Evolutionary conservation across 106 monocot genomes (phyloP).

Genomic region (Dendrobium officinale): DNA sequence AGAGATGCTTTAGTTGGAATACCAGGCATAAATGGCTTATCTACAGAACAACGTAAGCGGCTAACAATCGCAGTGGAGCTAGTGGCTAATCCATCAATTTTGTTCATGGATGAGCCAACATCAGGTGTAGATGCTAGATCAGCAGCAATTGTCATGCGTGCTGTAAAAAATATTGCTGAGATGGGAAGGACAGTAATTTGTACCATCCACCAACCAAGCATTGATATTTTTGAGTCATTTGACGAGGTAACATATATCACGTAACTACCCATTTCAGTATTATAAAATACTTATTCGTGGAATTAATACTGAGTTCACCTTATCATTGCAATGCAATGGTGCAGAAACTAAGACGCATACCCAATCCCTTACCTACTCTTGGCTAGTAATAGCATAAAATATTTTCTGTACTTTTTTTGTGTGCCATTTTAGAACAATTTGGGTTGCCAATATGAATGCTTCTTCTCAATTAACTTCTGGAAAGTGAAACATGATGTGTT

Average conservation of each 20-base stretch:
- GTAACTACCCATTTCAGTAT: no score
- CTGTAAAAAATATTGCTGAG: slow-evolving; percentile 14
- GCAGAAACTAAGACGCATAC: no score
- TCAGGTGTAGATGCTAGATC: slow-evolving; percentile 22
- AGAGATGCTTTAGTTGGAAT: slow-evolving; percentile 42
- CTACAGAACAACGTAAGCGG: slow-evolving; percentile 26
- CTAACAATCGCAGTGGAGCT: slow-evolving; percentile 28
- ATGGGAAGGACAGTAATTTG: slow-evolving; percentile 25
- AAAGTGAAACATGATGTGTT: no score
- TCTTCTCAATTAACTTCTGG: no score
- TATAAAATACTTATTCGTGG: no score
- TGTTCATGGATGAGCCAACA: slow-evolving; percentile 30
- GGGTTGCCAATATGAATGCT: no score
- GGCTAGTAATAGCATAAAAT: no score
- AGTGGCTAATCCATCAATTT: slow-evolving; percentile 21
- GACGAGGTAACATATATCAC: slow-evolving; percentile 18
- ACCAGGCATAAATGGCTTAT: slow-evolving; percentile 35
- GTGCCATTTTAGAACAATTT: no score
- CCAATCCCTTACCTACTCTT: no score
- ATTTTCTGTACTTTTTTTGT: no score
- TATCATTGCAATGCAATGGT: no score
- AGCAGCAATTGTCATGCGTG: slow-evolving; percentile 27
- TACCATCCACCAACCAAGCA: slow-evolving; percentile 30
- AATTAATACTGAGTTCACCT: no score
- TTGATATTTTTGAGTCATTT: slow-evolving; percentile 27